Base-by-base conservation (phyloP, 2,329 filamentous ascomycete species). In the Macroventuria anomochaeta region DNA sequence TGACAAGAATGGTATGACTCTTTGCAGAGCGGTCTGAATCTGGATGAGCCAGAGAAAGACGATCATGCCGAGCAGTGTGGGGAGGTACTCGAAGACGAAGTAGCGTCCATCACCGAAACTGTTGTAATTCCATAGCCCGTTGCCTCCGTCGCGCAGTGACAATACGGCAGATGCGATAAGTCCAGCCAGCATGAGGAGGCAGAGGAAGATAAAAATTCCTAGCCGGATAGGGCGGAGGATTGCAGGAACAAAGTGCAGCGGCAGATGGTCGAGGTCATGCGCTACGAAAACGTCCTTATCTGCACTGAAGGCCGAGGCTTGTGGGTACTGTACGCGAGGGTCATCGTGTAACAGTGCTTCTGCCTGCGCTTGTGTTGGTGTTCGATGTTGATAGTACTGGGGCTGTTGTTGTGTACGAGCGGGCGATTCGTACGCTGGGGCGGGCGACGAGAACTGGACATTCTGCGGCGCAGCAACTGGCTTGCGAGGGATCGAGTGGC, bases 31-130 rank as follows among this genome's bases (percentile, higher is more conserved):
- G 1, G 83, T 81, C 62, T 91, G 83, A 32, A 96, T 79, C 61
- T 87, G 84, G 65, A 96, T 88, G 1, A 90, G 82, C 80, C 90
- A 96, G 6, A 97, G 72, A 38, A 95, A 80, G 29, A 96, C 76
- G 11, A 88, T 61, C 17, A 86, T 85, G 0, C 87, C 90, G 12
- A 96, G 69, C 0, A 96, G 77, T 51, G 92, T 91, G 2, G 93
- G 93, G 1, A 97, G 77, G 59, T 96, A 90, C 57, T 91, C 85
- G 72, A 96, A 95, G 39, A 96, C 75, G 71, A 97, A 96, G 75
- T 96, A 96, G 60, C 87, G 82, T 7, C 81, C 82, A 42, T 88
- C 88, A 56, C 89, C 88, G 52, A 91, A 88, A 25, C 81, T 82
- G 28, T 79, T 77, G 70, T 93, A 96, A 3, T 81, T 75, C 68